A percentile compares a stretch with the other conserved stretches of the same genome.
Evolutionary conservation across 495 filamentous ascomycete genomes (phyloP).

Genomic region (Xylaria bambusicola): DNA sequence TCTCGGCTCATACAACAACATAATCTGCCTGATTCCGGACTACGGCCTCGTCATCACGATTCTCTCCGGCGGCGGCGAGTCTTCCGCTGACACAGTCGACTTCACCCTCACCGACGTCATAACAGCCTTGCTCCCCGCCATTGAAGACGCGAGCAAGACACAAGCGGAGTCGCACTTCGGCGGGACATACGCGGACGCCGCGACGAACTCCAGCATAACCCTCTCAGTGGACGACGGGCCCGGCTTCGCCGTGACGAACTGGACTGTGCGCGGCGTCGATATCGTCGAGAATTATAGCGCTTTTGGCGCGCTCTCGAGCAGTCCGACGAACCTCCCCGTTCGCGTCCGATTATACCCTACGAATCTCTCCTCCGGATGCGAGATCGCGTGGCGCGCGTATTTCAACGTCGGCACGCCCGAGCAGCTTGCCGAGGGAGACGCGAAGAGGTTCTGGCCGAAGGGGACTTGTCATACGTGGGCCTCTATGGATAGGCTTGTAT

Average conservation of each 20-base stretch:
- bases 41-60: constrained; percentile 54
- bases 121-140: constrained; percentile 41
- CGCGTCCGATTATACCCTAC: constrained; percentile 36
- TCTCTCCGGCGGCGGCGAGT: constrained; percentile 40
- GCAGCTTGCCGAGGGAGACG: constrained; percentile 27
- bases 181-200: constrained; percentile 40
- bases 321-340: constrained; percentile 17
- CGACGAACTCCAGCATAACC: constrained; percentile 45
- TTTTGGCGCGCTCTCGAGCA: constrained; percentile 27
- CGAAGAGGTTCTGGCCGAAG: constrained; percentile 27
- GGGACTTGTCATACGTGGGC: constrained; percentile 36
- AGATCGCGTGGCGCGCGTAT: constrained; percentile 34
- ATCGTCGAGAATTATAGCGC: constrained; percentile 36
- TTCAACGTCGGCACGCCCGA: constrained; percentile 28
- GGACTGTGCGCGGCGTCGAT: constrained; percentile 45
- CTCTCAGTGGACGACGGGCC: constrained; percentile 46
- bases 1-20: constrained; percentile 46
- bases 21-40: constrained; percentile 52
- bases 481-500: constrained; percentile 36
- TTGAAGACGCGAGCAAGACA: constrained; percentile 48
- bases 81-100: constrained; percentile 25
- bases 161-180: constrained; percentile 41
- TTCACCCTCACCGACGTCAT: constrained; percentile 38
- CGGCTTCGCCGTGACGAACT: constrained; percentile 42
- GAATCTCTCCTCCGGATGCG: constrained; percentile 20